Conservation (phyloP, 2,329 filamentous ascomycete genomes). For the Aspergillus sojae region DNA sequence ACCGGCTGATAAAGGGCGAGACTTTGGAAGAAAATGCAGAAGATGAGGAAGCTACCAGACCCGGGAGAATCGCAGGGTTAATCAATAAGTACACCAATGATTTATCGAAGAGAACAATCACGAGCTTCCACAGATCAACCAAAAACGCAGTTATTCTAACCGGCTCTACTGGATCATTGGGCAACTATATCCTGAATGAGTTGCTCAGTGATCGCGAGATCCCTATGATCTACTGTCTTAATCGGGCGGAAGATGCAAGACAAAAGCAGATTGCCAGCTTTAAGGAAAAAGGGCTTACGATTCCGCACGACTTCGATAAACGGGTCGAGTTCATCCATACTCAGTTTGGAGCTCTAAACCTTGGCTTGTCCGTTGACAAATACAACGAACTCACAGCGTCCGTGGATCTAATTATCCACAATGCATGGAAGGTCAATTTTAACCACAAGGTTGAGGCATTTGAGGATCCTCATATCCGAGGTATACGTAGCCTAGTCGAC, state of each 20-base stretch:
- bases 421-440: conserved; percentile 37
- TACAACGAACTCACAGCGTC: conserved; percentile 16
- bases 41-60: neutral
- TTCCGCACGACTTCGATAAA: neutral
- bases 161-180: conserved; percentile 25
- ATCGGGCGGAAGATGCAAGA: conserved; percentile 9
- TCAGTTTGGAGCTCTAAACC: conserved; percentile 20
- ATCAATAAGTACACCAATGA: neutral
- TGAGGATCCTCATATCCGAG: conserved; percentile 26
- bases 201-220: conserved; percentile 13
- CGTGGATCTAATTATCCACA: conserved; percentile 31
- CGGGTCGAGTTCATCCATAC: conserved; percentile 32
- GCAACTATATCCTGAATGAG: conserved; percentile 20
- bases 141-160: conserved; percentile 16
- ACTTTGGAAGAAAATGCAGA: no score
- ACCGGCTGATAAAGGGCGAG: no score
- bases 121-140: no score
- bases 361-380: conserved; percentile 20
- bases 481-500: conserved; percentile 29
- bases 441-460: conserved; percentile 32
- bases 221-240: conserved; percentile 24
- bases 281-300: neutral
- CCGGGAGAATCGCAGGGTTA: neutral
- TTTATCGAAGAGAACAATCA: neutral
- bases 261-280: neutral